phyloP scores from a whole-genome alignment of 495 filamentous ascomycete genomes.

The Penicillium parvum region DNA sequence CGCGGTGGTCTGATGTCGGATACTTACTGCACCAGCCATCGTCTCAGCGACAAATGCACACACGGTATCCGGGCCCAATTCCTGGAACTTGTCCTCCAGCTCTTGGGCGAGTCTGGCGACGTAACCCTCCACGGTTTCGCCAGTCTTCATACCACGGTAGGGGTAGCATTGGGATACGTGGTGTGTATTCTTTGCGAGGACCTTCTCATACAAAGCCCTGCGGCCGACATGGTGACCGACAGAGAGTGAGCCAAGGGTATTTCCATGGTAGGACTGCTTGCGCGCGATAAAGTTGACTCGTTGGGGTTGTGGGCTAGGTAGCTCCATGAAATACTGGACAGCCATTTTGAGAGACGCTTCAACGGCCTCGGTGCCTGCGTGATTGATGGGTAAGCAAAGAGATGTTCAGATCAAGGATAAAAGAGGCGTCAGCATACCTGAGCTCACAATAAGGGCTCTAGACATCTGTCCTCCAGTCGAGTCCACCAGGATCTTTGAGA shows the following conservation, averaged over 20 bases:
- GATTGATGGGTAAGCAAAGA: too few relatives aligned
- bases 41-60: slow-evolving; percentile 72
- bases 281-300: slow-evolving; percentile 56
- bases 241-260: slow-evolving; percentile 61
- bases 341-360: slow-evolving; percentile 60
- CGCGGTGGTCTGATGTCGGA: neutral
- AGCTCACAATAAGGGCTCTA: slow-evolving; percentile 43
- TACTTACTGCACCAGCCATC: slow-evolving; percentile 44
- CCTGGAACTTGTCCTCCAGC: slow-evolving; percentile 65
- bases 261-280: slow-evolving; percentile 65
- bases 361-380: slow-evolving; percentile 59
- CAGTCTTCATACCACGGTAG: slow-evolving; percentile 46
- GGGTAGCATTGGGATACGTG: slow-evolving; percentile 62
- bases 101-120: slow-evolving; percentile 57
- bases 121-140: slow-evolving; percentile 34
- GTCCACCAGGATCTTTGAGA: slow-evolving; percentile 30
- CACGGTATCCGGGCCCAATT: slow-evolving; percentile 61
- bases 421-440: slow-evolving; percentile 29
- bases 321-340: slow-evolving; percentile 53
- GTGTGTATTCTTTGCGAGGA: slow-evolving; percentile 53
- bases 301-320: slow-evolving; percentile 33
- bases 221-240: slow-evolving; percentile 56
- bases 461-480: slow-evolving; percentile 32
- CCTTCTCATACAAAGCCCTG: slow-evolving; percentile 55
- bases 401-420: too few relatives aligned